A percentile compares a stretch with the other conserved stretches of the same genome.
phyloP scores from a whole-genome alignment of 139 green algal species.

The Chlorokybus atmophyticus region DNA sequence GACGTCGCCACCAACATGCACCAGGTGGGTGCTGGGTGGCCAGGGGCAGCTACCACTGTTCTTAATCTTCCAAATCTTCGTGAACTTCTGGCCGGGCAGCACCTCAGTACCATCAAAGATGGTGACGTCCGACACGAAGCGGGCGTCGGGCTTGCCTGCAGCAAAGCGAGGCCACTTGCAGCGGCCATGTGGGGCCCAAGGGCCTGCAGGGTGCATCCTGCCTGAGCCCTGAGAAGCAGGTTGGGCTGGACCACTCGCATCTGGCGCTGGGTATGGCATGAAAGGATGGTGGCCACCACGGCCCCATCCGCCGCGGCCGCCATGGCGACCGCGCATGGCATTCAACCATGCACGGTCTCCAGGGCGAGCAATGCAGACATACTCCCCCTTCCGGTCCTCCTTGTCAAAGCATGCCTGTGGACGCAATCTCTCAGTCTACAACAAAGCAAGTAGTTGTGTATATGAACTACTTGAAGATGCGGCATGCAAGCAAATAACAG shows the following conservation, averaged over 20 bases:
- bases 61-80: slow-evolving; percentile 27
- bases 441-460: background rate
- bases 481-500: slow-evolving; percentile 6
- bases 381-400: no score
- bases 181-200: background rate
- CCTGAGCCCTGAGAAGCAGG: background rate
- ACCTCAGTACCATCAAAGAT: slow-evolving; percentile 25
- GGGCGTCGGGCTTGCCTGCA: slow-evolving; percentile 19
- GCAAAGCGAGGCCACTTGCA: background rate
- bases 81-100: slow-evolving; percentile 11
- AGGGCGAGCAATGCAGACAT: background rate
- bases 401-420: background rate
- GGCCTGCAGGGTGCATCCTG: background rate
- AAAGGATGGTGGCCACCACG: background rate
- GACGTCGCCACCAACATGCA: slow-evolving; percentile 3
- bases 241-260: background rate
- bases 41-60: slow-evolving; percentile 17
- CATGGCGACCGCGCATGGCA: background rate
- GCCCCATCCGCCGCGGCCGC: background rate
- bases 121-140: slow-evolving; percentile 27
- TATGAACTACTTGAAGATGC: background rate
- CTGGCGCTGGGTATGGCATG: background rate
- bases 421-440: background rate
- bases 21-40: slow-evolving; percentile 3
- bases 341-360: background rate